phyloP scores from a whole-genome alignment of 768 basidiomycete genomes.

The Hypholoma fasciculare region DNA sequence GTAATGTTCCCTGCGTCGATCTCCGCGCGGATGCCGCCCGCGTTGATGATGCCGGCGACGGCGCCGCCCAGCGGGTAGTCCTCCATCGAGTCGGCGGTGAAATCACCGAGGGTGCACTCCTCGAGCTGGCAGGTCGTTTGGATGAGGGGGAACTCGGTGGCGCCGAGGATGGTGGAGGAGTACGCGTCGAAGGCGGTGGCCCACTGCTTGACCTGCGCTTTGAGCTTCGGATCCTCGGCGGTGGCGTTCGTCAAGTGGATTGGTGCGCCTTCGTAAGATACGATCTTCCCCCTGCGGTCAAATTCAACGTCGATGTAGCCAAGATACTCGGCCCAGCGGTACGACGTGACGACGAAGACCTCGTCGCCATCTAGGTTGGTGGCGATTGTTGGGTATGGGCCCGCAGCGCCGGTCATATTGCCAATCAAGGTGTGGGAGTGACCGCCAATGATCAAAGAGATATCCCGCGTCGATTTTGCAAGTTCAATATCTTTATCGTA shows the following conservation, averaged over 20 bases:
- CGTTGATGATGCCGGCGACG: constrained; percentile 40
- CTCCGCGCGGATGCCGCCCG: constrained; percentile 40
- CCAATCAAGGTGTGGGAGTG: constrained; percentile 48
- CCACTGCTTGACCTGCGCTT: constrained; percentile 39
- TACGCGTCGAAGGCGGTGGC: constrained; percentile 36
- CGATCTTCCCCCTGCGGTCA: constrained; percentile 36
- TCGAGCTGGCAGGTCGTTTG: constrained; percentile 37
- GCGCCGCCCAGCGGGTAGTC: constrained; percentile 27
- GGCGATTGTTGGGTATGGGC: constrained; percentile 44
- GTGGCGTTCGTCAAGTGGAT: constrained; percentile 41
- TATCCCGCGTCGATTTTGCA: constrained; percentile 36
- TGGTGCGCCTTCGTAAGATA: constrained; percentile 40
- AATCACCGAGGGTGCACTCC: constrained; percentile 45
- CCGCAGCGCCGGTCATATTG: constrained; percentile 35
- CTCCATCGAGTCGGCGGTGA: constrained; percentile 42
- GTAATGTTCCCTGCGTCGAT: constrained; percentile 42
- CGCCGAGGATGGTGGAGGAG: constrained; percentile 35
- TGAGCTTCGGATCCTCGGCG: constrained; percentile 32
- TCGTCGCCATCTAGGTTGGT: constrained; percentile 44
- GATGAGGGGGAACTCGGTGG: constrained; percentile 32
- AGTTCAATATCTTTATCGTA: constrained; percentile 43
- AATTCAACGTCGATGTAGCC: constrained; percentile 45
- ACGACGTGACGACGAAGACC: constrained; percentile 47
- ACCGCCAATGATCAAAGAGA: constrained; percentile 43
- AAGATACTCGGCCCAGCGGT: constrained; percentile 47